Base-by-base conservation (phyloP, 1,139 yeast genomes). In the Candida sanyaensis region DNA sequence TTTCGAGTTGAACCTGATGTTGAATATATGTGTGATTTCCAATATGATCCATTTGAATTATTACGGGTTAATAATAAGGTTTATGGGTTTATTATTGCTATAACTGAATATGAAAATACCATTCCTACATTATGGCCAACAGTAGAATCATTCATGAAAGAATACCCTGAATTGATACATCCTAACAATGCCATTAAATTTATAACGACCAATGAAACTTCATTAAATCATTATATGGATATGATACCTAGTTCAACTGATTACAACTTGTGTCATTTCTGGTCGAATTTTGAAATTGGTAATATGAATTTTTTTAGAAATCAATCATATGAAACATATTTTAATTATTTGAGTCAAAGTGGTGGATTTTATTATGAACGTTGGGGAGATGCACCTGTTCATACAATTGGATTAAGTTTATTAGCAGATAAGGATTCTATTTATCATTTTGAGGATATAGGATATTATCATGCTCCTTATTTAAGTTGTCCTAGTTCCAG, bases 311-410 rank as follows among this genome's bases (percentile, higher is more conserved):
- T 91, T 64, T 91, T 86, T 70, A 73, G 97, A 51, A 78, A 91
- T 44, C 79, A 86, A 45, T 81, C 75, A 17, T 92, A 92, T 64
- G 65, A 77, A 32, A 77, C 75, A n/a, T 91, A 71, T 63, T 91
- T 92, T 61, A 75, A 88, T 17, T 77, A 75, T 63, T 71, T 92
- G 47, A 95, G 90, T 60, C 53, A 71, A 42, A 67, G 83, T 0
- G 96, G 96, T 1, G 97, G 97, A 0, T 91, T 92, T 60, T 88
- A 88, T 64, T 90, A 90, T 62, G 95, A 87, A 65, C 73, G 99
- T 55, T 93, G 98, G 99, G 99, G 99, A 4, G 99, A 93, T 69
- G 98, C 98, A 0, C 98, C 99, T 0, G 96, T 93, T 5, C 98
- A 93, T 65, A 77, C 96, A 0, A 78, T 92, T 31, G 98, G 84